Base-by-base conservation (phyloP, 805 yeast genomes). In the Spathaspora passalidarum region DNA sequence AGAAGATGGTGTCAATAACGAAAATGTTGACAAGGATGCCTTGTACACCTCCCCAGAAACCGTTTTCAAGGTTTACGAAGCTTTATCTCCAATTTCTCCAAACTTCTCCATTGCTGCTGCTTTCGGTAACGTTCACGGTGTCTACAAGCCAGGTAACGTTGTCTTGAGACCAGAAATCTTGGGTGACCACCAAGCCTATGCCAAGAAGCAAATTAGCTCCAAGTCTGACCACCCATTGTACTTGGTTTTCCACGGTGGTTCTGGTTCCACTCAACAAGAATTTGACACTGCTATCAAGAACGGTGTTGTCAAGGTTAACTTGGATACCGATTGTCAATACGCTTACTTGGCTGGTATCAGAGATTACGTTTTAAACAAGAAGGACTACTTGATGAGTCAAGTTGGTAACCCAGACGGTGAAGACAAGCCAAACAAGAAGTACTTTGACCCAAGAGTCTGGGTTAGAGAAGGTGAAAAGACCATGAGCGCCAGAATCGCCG, bases 391-490 rank as follows among this genome's bases (percentile, higher is more conserved):
- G 61, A 60, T 80, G 78, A 54, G 86, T 48, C 87, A 75, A 75
- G 97, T 94, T 63, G 99, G 99, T 77, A 94, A 94, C 95, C 99
- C 99, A 77, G 97, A 92, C 18, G 99, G 98, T 74, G 92, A 78
- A 47, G 98, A 94, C 78, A 88, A 89, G 82, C 99, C 99, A 79
- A 94, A 94, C 92, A 94, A 94, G 91, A 94, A 94, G 81, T 90
- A 78, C 89, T 94, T 89, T 70, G 99, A 94, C 79, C 99, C 99
- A 78, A 92, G 99, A 85, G 98, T 91, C 75, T 94, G 99, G 99
- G 97, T 94, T 59, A 91, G 98, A 83, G 98, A 92, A 79, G 98
- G 99, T 82, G 99, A 94, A 82, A 90, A 90, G 90, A 90, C 97
- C 68, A 92, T 94, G 97, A 59, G 83, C 57, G 75, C 72, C 59